phyloP scores from a whole-genome alignment of 2,329 filamentous ascomycete species.

The Arthrobotrys sphaeroides region DNA sequence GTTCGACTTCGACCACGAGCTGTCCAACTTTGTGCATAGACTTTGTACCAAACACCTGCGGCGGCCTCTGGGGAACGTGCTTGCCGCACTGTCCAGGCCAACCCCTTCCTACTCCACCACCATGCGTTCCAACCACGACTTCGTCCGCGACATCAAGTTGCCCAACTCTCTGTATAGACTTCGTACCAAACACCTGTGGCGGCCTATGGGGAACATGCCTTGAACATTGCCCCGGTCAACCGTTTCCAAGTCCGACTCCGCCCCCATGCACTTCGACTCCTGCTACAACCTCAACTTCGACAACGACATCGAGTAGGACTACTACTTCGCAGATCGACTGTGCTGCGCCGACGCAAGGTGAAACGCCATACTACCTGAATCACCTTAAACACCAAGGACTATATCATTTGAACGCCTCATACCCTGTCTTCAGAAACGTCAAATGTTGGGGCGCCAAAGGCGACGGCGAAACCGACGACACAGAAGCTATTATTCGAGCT shows the following conservation, averaged over 20 bases:
- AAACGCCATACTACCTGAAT: slow-evolving; percentile 16
- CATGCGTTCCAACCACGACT: not conserved
- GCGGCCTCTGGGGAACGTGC: not conserved
- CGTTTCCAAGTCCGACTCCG: not conserved
- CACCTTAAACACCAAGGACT: slow-evolving; percentile 18
- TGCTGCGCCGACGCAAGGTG: not conserved
- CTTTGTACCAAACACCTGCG: not conserved
- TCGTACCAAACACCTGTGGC: slow-evolving; percentile 1
- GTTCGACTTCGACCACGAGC: not conserved
- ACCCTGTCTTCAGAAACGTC: slow-evolving; percentile 26
- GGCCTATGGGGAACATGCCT: slow-evolving; percentile 8
- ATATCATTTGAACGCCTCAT: not conserved
- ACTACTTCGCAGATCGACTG: not conserved
- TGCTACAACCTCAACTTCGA: not conserved
- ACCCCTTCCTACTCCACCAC: slow-evolving; percentile 5
- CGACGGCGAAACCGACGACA: slow-evolving; percentile 24
- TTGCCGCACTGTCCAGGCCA: not conserved
- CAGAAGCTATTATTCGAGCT: slow-evolving; percentile 17
- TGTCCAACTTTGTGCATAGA: not conserved
- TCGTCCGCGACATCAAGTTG: not conserved
- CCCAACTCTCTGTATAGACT: slow-evolving; percentile 9
- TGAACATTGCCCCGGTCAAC: not conserved
- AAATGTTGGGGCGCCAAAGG: slow-evolving; percentile 34
- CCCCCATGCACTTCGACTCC: not conserved
- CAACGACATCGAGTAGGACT: not conserved